phyloP scores from a whole-genome alignment of 2,329 filamentous ascomycete species.

The Phoma herbarum region DNA sequence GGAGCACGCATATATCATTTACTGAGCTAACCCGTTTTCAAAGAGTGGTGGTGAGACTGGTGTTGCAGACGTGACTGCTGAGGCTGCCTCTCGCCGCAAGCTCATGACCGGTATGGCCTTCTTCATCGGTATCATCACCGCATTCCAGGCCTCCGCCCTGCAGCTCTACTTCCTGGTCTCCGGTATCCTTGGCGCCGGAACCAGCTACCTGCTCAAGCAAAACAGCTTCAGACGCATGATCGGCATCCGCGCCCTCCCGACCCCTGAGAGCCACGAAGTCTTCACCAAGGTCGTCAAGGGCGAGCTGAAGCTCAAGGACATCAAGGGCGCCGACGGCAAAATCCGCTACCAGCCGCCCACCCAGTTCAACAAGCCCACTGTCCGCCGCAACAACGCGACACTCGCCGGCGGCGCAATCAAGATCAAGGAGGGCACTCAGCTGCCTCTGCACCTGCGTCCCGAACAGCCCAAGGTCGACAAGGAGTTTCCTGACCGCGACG shows the following conservation, averaged over 20 bases:
- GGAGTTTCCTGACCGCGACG: conserved; percentile 31
- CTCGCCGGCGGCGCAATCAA: conserved; percentile 31
- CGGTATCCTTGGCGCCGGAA: conserved; percentile 51
- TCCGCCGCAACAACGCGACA: conserved; percentile 24
- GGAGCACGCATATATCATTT: conserved; percentile 7
- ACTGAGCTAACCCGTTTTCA: conserved; percentile 28
- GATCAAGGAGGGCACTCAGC: conserved; percentile 33
- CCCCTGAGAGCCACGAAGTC: conserved; percentile 34
- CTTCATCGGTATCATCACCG: conserved; percentile 63
- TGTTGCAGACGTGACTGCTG: conserved; percentile 28
- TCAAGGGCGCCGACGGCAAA: conserved; percentile 37
- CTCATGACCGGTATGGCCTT: conserved; percentile 61
- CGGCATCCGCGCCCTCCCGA: conserved; percentile 44
- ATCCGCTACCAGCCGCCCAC: conserved; percentile 42
- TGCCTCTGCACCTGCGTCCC: conserved; percentile 38
- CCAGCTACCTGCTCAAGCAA: conserved; percentile 51
- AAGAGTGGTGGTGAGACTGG: conserved; percentile 62
- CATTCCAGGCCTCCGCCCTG: conserved; percentile 64
- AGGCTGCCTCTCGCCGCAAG: conserved; percentile 38
- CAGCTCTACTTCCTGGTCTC: conserved; percentile 70
- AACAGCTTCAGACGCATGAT: conserved; percentile 50
- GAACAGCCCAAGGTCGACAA: conserved; percentile 26
- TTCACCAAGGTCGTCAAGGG: conserved; percentile 40
- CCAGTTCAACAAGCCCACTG: conserved; percentile 15
- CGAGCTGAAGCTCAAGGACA: conserved; percentile 35